These are phyloP conservation scores for Phlebiopsis gigantea DNA, from an alignment of 768 basidiomycete genomes.

Conservation along the genomic window DNA sequence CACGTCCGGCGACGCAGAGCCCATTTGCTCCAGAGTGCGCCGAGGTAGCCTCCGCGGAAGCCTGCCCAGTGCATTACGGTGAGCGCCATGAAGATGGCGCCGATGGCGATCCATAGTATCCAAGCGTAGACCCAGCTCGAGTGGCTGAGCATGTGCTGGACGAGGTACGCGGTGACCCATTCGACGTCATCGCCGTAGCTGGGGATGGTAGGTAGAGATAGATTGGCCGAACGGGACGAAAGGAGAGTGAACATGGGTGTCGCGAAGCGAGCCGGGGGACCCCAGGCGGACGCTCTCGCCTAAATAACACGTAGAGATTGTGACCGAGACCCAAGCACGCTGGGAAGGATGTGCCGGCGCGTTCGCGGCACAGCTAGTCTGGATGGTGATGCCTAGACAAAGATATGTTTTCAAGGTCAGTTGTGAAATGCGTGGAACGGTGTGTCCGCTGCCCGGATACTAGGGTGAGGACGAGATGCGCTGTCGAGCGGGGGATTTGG, in stretches of 20 bases:
- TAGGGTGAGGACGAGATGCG: background rate
- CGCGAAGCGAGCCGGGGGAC: background rate
- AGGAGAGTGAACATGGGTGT: slow-evolving; percentile 4
- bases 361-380: background rate
- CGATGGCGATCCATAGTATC: slow-evolving; percentile 53
- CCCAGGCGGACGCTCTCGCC: background rate
- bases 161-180: slow-evolving; percentile 54
- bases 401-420: background rate
- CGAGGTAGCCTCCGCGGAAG: slow-evolving; percentile 35
- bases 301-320: background rate
- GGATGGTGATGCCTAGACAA: background rate
- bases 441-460: background rate
- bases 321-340: background rate
- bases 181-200: slow-evolving; percentile 36
- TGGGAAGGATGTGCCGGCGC: background rate
- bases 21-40: slow-evolving; percentile 57
- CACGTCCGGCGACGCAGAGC: slow-evolving; percentile 52
- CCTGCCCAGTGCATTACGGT: slow-evolving; percentile 40
- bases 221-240: slow-evolving; percentile 10
- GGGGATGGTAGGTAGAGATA: slow-evolving; percentile 38
- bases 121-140: slow-evolving; percentile 53
- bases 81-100: slow-evolving; percentile 34
- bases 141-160: slow-evolving; percentile 47
- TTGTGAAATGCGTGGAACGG: too few relatives aligned
- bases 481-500: background rate